phyloP scores from a whole-genome alignment of 2,329 filamentous ascomycete species.

The Alternaria angustiovoidea region DNA sequence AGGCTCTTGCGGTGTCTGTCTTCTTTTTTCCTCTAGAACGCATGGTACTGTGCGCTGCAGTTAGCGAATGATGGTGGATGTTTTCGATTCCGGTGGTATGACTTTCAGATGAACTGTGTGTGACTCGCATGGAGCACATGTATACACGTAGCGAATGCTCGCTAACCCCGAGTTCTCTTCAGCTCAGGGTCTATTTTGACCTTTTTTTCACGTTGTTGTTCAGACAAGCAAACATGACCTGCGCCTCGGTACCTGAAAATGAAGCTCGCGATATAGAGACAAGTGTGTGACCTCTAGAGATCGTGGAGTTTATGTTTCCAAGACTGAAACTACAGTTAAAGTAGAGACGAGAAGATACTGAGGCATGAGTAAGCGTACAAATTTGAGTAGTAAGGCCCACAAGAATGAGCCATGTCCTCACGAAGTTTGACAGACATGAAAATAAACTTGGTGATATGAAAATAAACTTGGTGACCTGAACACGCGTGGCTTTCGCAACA shows the following conservation, averaged over 20 bases:
- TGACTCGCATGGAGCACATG: not conserved
- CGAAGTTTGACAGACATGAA: not conserved
- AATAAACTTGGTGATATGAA: not conserved
- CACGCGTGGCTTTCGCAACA: not conserved
- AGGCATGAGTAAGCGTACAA: not conserved
- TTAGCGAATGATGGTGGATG: not conserved
- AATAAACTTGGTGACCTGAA: not conserved
- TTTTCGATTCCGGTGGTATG: not conserved
- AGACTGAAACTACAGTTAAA: not conserved
- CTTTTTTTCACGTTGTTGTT: not conserved
- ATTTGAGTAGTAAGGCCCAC: not conserved
- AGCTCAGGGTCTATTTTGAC: not conserved
- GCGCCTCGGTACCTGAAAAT: not conserved
- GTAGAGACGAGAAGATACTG: not conserved
- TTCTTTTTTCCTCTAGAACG: constrained; percentile 1
- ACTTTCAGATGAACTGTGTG: not conserved
- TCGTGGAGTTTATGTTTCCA: not conserved
- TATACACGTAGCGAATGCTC: not conserved
- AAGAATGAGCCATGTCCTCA: not conserved
- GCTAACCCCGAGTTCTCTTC: not conserved
- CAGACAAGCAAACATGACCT: not conserved
- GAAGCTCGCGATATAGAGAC: not conserved
- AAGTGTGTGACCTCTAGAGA: not conserved
- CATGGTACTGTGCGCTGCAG: constrained; percentile 3
- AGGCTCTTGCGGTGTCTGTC: not conserved